phyloP scores from a whole-genome alignment of 1,139 yeast species.

The Kodamaea alishanica region DNA sequence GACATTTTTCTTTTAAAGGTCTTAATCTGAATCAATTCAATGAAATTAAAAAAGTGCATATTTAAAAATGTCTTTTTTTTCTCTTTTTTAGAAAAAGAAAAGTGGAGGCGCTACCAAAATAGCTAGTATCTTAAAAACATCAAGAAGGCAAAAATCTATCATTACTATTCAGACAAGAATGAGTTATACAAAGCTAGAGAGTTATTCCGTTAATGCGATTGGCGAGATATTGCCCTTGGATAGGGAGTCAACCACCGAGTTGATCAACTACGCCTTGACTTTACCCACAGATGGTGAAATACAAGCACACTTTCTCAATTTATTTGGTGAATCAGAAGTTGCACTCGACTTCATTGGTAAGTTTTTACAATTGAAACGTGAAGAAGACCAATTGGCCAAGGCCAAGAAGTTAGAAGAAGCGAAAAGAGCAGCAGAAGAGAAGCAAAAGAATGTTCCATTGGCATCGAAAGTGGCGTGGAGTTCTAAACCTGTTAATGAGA shows the following conservation, averaged over 20 bases:
- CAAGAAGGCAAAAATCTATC: neutral
- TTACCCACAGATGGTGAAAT: conserved; percentile 42
- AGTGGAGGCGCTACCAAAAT: neutral
- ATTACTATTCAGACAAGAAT: conserved; percentile 4
- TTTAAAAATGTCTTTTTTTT: conserved; percentile 1
- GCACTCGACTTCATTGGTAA: conserved; percentile 36
- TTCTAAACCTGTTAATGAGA: conserved; percentile 9
- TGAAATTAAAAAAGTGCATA: neutral
- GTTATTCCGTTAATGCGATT: conserved; percentile 32
- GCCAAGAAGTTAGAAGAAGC: conserved; percentile 3
- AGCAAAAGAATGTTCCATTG: conserved; percentile 12
- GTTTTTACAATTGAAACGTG: conserved; percentile 23
- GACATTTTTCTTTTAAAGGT: conserved; percentile 1
- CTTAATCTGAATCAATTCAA: neutral
- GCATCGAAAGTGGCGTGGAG: conserved; percentile 10
- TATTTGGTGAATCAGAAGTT: conserved; percentile 52
- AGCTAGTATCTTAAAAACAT: neutral
- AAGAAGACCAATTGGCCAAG: conserved; percentile 16
- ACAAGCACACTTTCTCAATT: conserved; percentile 46
- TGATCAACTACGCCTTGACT: conserved; percentile 46
- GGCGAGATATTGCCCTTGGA: conserved; percentile 46
- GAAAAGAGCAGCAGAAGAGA: neutral
- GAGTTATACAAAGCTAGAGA: conserved; percentile 20
- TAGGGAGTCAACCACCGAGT: conserved; percentile 24
- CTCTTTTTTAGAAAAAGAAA: neutral